Evolutionary conservation across 169 alveolate species (phyloP), one percentile per base, ranked within the genome.

Genomic region (Plasmodium knowlesi): DNA sequence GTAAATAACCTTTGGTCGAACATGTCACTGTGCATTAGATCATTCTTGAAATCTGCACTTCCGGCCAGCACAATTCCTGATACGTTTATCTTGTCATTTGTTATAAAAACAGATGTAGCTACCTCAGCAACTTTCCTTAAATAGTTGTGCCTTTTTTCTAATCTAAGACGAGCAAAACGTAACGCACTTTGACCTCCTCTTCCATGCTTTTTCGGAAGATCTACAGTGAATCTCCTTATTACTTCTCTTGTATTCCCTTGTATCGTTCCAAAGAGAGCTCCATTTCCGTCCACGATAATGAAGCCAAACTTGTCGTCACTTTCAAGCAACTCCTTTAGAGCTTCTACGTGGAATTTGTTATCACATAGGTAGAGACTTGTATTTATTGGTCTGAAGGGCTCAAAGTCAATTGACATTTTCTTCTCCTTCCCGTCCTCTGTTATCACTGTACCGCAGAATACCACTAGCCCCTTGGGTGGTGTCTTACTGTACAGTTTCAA

Each of bases 111-210:
- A 30, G 97, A 96, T n/a, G 98, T 98, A 8, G 99, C 99, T 43
- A 97, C 97, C 96, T 99, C 99, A 25, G 99, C 99, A 9, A 99
- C 99, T 92, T 98, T 99, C 76, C 99, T 96, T 32, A 99, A 96
- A 95, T 99, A 99, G 92, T 99, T 99, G 92, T 99, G 99, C 74
- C 99, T 97, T 95, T 98, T 98, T 96, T 99, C 99, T 97, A 98
- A 97, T 94, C 99, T 98, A 41, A 99, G 97, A 37, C 99, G 98
- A n/a, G 99, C 99, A 96, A 99, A 99, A 93, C 99, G 98, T 95
- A 99, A 96, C n/a, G 99, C 99, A 37, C 99, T 99, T 98, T 99
- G 99, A 34, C 99, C 99, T 81, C 99, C 99, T 84, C 99, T 97
- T 43, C 99, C 99, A 94, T 99, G 99, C 96, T 99, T 99, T 96